Evolutionary conservation across 2,329 filamentous ascomycete species (phyloP), one percentile per base, ranked within the genome.

Genomic region (Ophiostoma triangulosporum): DNA sequence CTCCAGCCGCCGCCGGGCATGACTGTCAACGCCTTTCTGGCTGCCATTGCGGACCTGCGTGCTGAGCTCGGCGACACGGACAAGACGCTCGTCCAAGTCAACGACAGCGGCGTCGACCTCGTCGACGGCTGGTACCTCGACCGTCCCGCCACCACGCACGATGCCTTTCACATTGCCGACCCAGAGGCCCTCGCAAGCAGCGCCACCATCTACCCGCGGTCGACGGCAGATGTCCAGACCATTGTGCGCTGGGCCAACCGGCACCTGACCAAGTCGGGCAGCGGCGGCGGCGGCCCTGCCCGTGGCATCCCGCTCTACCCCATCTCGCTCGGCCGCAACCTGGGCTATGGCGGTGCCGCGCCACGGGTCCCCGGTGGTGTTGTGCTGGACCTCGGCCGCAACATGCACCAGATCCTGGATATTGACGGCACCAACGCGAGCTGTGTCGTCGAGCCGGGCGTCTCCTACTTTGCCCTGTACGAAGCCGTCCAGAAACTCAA

Each of bases 401-500:
- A 73, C 38, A 76, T 80, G 75, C 72, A 74, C 60, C 69, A 68
- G 58, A 68, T 80, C 8, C 59, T 80, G 8, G 66, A 75, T 35
- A 69, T 80, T 14, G 71, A 76, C 59, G 68, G 66, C 0, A 70
- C 74, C 15, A 70, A 69, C 40, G 73, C 71, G 20, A 75, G 68
- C 53, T 73, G 68, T 40, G 63, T 80, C 0, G 68, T 80, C 4
- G 76, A 80, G 60, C 77, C 77, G 0, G 76, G 77, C 1, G 76
- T 80, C 0, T 73, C 75, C 0, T 79, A 72, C 59, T 70, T 72
- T 53, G 69, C 69, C 27, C 64, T 80, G 7, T 69, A 78, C 56
- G 68, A 77, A n/a, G 68, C 73, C 51, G 62, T 77, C n/a, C 63
- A 68, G 56, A 4, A 9, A n/a, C 31, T 35, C 24, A 49, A 56